These are phyloP conservation scores for Yamadazyma dendronema DNA, from an alignment of 1,139 yeast genomes.

Conservation along the genomic window DNA sequence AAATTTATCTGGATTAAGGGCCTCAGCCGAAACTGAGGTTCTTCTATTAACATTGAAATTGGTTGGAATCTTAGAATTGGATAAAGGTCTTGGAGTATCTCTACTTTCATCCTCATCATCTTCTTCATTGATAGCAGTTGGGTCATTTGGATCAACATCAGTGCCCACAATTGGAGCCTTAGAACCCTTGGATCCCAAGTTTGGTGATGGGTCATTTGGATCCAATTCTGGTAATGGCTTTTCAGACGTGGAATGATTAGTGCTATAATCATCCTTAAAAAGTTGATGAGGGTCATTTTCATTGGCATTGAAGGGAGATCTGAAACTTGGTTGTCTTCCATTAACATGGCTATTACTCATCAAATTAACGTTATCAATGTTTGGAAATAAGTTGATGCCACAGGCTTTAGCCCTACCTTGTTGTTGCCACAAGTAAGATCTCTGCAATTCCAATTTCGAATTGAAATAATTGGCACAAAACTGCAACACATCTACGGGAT, in stretches of 20 bases:
- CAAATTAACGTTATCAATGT: constrained; percentile 27
- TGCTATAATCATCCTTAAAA: constrained; percentile 48
- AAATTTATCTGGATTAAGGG: constrained; percentile 55
- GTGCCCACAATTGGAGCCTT: background rate
- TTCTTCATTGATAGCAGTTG: constrained; percentile 9
- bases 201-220: constrained; percentile 19
- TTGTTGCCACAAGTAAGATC: constrained; percentile 53
- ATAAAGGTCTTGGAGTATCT: constrained; percentile 18
- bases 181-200: constrained; percentile 10
- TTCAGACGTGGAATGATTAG: constrained; percentile 26
- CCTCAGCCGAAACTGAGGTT: constrained; percentile 85
- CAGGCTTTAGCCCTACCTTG: constrained; percentile 51
- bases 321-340: constrained; percentile 51
- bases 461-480: constrained; percentile 75
- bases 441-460: constrained; percentile 58
- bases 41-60: constrained; percentile 80
- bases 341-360: constrained; percentile 24
- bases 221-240: constrained; percentile 22
- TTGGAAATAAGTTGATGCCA: constrained; percentile 54
- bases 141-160: constrained; percentile 14
- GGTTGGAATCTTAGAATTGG: constrained; percentile 40
- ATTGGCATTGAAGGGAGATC: constrained; percentile 58
- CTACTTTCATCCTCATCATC: constrained; percentile 12
- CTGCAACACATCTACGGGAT: constrained; percentile 69
- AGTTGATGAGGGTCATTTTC: constrained; percentile 57